A percentile compares a stretch with the other conserved stretches of the same genome.
Conservation (phyloP, 352 stramenopile genomes). For the Hyaloperonospora brassicae region DNA sequence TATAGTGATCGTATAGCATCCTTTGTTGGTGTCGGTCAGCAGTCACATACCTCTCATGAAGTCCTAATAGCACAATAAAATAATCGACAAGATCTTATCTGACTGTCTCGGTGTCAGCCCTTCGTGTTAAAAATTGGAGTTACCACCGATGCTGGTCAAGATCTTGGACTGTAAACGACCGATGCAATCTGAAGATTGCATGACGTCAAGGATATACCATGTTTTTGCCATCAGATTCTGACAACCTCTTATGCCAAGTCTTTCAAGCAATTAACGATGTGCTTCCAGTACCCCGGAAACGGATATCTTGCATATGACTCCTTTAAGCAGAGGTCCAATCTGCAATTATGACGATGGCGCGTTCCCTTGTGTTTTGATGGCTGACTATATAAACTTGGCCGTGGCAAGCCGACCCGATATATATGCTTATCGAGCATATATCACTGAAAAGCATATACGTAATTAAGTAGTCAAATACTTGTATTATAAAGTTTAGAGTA, state of each 20-base stretch:
- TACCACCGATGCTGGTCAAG: no score
- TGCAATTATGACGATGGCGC: background rate
- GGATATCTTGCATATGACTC: background rate
- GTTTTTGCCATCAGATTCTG: background rate
- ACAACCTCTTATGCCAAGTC: background rate
- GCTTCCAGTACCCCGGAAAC: background rate
- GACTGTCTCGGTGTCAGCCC: background rate
- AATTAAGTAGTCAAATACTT: background rate
- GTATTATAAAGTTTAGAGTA: background rate
- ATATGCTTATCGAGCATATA: background rate
- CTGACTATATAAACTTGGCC: background rate
- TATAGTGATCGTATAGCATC: background rate
- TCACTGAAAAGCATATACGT: background rate
- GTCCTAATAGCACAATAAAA: background rate
- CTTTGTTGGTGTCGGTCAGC: background rate
- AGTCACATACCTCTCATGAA: background rate
- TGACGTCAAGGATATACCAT: background rate
- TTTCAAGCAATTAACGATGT: background rate
- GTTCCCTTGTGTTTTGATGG: background rate
- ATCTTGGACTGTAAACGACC: background rate
- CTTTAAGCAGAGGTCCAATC: background rate
- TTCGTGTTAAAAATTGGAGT: background rate
- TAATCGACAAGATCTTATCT: background rate
- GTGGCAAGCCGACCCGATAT: background rate
- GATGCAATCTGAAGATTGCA: background rate